Conservation (phyloP, 345 rosid species). For the Melastoma malabathricum region DNA sequence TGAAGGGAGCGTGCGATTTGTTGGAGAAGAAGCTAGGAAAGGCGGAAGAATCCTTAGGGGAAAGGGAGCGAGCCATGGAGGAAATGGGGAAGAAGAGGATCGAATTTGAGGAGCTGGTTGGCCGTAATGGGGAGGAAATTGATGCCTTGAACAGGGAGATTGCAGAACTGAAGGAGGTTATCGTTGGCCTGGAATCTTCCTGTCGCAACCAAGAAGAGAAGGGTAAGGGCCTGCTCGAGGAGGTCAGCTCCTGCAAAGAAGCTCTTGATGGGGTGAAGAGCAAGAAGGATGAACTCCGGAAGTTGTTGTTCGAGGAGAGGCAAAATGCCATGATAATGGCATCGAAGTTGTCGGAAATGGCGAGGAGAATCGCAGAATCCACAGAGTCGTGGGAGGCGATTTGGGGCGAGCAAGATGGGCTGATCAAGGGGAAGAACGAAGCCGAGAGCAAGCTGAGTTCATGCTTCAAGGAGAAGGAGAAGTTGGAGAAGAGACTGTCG, state of each 20-base stretch:
- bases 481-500: constrained; percentile 21
- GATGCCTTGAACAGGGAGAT: constrained; percentile 24
- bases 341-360: constrained; percentile 22
- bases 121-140: constrained; percentile 26
- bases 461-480: constrained; percentile 32
- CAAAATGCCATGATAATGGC: constrained; percentile 19
- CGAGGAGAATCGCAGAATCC: constrained; percentile 23
- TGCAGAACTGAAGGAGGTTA: constrained; percentile 17
- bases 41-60: constrained; percentile 12
- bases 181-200: constrained; percentile 17
- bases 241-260: constrained; percentile 16
- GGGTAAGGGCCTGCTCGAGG: constrained; percentile 17
- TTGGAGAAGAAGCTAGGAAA: constrained; percentile 12
- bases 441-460: constrained; percentile 14
- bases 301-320: constrained; percentile 30
- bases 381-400: constrained; percentile 19
- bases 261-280: constrained; percentile 16
- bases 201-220: constrained; percentile 17
- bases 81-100: constrained; percentile 25
- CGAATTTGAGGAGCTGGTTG: constrained; percentile 29
- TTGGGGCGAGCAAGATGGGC: constrained; percentile 15
- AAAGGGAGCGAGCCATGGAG: constrained; percentile 20
- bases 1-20: constrained; percentile 18
- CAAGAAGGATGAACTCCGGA: constrained; percentile 28
- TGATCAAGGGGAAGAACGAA: constrained; percentile 19